Evolutionary conservation across 371 early-diverging fungal species (phyloP).

Genomic region (Mucor irregularis): DNA sequence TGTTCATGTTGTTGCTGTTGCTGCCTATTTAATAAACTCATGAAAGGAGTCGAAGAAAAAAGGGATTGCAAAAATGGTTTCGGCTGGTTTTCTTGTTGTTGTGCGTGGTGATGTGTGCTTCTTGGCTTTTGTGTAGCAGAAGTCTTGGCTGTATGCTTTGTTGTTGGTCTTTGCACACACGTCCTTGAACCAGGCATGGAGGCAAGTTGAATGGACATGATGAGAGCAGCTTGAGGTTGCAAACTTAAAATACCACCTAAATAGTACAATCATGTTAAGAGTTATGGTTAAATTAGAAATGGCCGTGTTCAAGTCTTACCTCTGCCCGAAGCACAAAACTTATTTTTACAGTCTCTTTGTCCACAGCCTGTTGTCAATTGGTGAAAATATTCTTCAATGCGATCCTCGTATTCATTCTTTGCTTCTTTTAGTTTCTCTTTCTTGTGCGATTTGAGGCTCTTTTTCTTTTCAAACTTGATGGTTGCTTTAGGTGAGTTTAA

Average conservation of each 20-base stretch:
- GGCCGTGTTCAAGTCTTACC: too few relatives aligned
- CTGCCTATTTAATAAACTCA: conserved; percentile 10
- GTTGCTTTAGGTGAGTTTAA: conserved; percentile 8
- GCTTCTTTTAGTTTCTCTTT: conserved; percentile 37
- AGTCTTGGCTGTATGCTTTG: background rate
- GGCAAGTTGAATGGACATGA: conserved; percentile 51
- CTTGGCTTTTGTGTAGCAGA: background rate
- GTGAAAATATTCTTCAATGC: conserved; percentile 38
- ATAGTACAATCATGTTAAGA: too few relatives aligned
- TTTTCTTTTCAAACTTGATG: background rate
- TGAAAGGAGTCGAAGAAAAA: conserved; percentile 30
- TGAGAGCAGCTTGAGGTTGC: conserved; percentile 46
- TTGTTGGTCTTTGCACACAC: conserved; percentile 12
- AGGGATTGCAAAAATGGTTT: conserved; percentile 42
- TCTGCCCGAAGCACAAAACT: conserved; percentile 45
- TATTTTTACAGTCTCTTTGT: conserved; percentile 36
- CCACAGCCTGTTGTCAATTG: conserved; percentile 48
- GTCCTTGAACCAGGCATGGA: conserved; percentile 36
- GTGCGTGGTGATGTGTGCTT: background rate
- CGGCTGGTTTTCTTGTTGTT: background rate
- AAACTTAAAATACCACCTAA: conserved; percentile 40
- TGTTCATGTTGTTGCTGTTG: background rate
- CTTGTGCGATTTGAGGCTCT: conserved; percentile 17
- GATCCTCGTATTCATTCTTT: conserved; percentile 35
- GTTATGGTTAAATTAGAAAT: too few relatives aligned